These are phyloP conservation scores for Stevia rebaudiana DNA, from an alignment of 140 eudicot genomes.

Conservation along the genomic window DNA sequence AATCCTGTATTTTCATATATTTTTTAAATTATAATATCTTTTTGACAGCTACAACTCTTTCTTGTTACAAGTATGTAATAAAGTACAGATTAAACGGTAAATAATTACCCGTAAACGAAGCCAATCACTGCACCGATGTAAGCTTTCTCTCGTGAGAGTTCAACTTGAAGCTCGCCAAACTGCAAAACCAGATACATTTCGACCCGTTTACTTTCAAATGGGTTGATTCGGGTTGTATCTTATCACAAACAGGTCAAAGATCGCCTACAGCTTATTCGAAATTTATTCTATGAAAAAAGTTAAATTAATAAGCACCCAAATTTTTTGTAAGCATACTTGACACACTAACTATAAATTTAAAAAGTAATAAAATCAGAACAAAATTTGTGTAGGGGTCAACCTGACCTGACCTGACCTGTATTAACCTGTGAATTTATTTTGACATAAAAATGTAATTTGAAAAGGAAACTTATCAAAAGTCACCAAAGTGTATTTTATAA, in stretches of 20 bases:
- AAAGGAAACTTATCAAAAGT: no score
- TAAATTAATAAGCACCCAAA: background rate
- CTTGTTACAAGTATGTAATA: background rate
- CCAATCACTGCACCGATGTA: conserved; percentile 74
- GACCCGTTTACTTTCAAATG: background rate
- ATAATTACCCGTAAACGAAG: conserved; percentile 58
- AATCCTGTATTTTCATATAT: conserved; percentile 40
- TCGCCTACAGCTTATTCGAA: background rate
- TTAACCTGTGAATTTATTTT: no score
- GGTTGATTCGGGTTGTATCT: no score
- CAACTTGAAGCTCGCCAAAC: conserved; percentile 97
- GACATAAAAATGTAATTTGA: no score
- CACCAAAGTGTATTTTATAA: no score
- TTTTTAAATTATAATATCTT: background rate
- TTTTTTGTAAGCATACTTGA: background rate
- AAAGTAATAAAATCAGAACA: background rate
- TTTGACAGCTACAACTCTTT: background rate
- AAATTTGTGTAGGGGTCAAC: background rate
- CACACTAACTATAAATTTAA: background rate
- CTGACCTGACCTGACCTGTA: no score
- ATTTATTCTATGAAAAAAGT: no score
- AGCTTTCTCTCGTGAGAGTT: conserved; percentile 72
- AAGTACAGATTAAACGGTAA: background rate
- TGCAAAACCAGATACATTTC: conserved; percentile 23
- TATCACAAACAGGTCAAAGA: background rate